Base-by-base conservation (phyloP, 352 stramenopile species). In the Phytophthora litchii region DNA sequence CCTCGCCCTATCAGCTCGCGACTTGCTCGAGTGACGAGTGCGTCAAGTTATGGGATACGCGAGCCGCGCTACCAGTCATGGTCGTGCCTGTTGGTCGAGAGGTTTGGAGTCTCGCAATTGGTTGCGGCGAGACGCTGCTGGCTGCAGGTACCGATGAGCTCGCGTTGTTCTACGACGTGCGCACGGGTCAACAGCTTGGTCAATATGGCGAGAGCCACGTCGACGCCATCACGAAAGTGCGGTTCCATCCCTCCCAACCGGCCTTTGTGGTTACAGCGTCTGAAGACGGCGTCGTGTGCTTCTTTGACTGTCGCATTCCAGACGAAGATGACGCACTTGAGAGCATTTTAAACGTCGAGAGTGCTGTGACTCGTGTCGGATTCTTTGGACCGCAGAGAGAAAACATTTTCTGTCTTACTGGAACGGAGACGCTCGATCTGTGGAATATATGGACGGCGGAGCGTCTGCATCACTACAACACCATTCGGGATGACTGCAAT, bases 261-360 rank as follows among this genome's bases (percentile, higher is more conserved):
- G 71, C 79, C 12, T 92, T 90, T 62, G 76, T 97, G 25, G 82
- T 92, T 40, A 96, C 90, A n/a, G 90, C 83, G 5, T 97, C 88
- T 2, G 90, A 97, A 54, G 90, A 97, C 61, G 90, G 90, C 47
- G 73, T 96, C 41, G 89, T 97, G 70, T 96, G 88, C 64, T 89
- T 95, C 56, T 96, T 94, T 50, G 85, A 97, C 57, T 91, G 73
- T 44, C 81, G 78, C 47, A 87, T 96, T 27, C 60, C 86, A 3
- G 74, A 91, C 37, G 88, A 96, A 64, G 88, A 96, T 46, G 90
- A 97, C 17, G 88, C 90, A 2, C 70, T 96, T 25, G 89, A 95
- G 63, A 94, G 86, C 34, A 95, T 96, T 45, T 41, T 97, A 35
- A 96, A 96, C 63, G 88, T 92, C 23, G 90, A 97, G 76, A 95